Evolutionary conservation across 2,329 filamentous ascomycete species (phyloP).

Genomic region (Trichoderma pleuroti): DNA sequence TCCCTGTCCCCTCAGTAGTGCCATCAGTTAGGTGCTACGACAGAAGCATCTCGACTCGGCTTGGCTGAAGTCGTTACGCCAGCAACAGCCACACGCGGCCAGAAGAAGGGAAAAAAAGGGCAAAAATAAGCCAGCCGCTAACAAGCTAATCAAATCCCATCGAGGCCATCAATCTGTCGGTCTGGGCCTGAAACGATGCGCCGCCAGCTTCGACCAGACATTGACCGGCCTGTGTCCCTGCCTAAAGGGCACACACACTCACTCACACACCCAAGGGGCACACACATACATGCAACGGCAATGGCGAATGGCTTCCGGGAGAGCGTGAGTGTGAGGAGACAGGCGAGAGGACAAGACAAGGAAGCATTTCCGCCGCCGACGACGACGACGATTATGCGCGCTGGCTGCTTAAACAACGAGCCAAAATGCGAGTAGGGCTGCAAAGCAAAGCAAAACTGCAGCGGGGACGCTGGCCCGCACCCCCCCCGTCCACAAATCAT

Average conservation of each 20-base stretch:
- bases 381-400: constrained; percentile 7
- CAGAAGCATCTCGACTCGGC: constrained; percentile 1
- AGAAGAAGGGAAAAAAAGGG: not conserved
- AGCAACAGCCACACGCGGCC: constrained; percentile 11
- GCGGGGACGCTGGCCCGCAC: constrained; percentile 13
- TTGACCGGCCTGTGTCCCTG: not conserved
- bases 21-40: constrained; percentile 1
- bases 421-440: constrained; percentile 15
- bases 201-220: constrained; percentile 1
- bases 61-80: constrained; percentile 6
- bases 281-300: not conserved
- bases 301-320: not conserved
- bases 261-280: not conserved
- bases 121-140: constrained; percentile 2
- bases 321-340: not conserved
- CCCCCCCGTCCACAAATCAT: constrained; percentile 20
- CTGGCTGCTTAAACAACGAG: constrained; percentile 9
- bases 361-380: not conserved
- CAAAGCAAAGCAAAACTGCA: constrained; percentile 14
- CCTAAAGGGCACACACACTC: constrained; percentile 5
- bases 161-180: not conserved
- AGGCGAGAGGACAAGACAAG: not conserved
- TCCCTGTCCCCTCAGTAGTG: not conserved
- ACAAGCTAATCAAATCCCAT: not conserved
- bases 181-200: not conserved